A percentile compares a stretch with the other conserved stretches of the same genome.
phyloP scores from a whole-genome alignment of 163 green algal genomes.

The Coccomyxa subellipsoidea region DNA sequence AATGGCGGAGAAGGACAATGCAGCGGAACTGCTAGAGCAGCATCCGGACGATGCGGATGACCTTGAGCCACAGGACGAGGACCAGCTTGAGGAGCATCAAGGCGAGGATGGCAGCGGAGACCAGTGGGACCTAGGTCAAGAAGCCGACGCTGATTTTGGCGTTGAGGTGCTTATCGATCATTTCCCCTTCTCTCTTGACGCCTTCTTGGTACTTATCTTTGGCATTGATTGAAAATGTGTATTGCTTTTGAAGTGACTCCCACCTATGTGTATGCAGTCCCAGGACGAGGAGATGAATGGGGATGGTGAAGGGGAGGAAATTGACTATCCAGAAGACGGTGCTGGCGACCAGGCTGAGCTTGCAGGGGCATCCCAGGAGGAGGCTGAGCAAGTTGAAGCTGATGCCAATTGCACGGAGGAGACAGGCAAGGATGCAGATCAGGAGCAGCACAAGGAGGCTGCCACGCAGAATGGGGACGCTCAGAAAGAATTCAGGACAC shows the following conservation, averaged over 20 bases:
- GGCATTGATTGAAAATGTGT: too few species aligned
- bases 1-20: not conserved
- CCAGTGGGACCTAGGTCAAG: not conserved
- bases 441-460: not conserved
- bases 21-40: not conserved
- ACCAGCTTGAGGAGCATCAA: not conserved
- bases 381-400: not conserved
- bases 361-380: not conserved
- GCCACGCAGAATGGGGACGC: not conserved
- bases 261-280: too few species aligned
- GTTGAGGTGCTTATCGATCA: not conserved
- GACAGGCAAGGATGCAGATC: not conserved
- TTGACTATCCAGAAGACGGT: not conserved
- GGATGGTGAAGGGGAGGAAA: not conserved
- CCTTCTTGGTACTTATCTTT: too few species aligned
- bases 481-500: not conserved
- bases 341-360: not conserved
- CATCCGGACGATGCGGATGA: not conserved
- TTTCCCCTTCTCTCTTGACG: not conserved
- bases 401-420: not conserved
- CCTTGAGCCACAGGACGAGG: not conserved
- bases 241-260: too few species aligned
- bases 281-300: not conserved
- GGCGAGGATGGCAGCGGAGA: not conserved
- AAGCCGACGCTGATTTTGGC: not conserved